Percentiles rank a stretch among this genome's conserved stretches.
phyloP scores from a whole-genome alignment of 1,284 basidiomycete species.

The Ustilago sp. region DNA sequence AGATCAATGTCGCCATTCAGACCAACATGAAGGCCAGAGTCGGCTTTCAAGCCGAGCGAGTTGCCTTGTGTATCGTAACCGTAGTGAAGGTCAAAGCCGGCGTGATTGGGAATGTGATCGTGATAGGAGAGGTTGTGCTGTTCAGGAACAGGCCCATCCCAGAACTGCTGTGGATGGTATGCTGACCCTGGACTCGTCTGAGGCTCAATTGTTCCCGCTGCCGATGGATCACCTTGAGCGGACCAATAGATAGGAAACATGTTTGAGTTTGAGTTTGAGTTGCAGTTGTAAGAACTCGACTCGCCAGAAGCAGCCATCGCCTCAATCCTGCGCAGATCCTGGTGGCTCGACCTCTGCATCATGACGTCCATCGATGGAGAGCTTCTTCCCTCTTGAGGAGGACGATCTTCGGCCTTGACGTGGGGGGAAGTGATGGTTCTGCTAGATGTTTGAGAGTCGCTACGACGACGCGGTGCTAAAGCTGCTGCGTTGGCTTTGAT shows the following conservation, averaged over 20 bases:
- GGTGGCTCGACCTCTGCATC: conserved; percentile 35
- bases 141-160: conserved; percentile 14
- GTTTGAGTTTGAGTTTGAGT: conserved; percentile 2
- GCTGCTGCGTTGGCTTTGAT: conserved; percentile 30
- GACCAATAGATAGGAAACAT: conserved; percentile 28
- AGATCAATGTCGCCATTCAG: conserved; percentile 31
- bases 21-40: conserved; percentile 27
- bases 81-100: conserved; percentile 34
- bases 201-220: not conserved
- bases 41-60: conserved; percentile 33
- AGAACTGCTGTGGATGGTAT: conserved; percentile 23
- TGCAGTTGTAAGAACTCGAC: not conserved
- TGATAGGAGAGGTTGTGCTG: conserved; percentile 18
- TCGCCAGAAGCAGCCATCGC: conserved; percentile 6
- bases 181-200: conserved; percentile 6
- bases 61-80: conserved; percentile 19
- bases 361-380: conserved; percentile 38
- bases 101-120: conserved; percentile 14
- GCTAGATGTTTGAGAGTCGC: conserved; percentile 32
- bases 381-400: conserved; percentile 9
- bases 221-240: conserved; percentile 12
- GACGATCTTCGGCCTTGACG: conserved; percentile 26
- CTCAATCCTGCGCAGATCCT: conserved; percentile 27
- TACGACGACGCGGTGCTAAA: conserved; percentile 30
- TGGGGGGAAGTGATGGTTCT: conserved; percentile 34